phyloP scores from a whole-genome alignment of 371 early-diverging fungal species.

The Umbelopsis sp. region DNA sequence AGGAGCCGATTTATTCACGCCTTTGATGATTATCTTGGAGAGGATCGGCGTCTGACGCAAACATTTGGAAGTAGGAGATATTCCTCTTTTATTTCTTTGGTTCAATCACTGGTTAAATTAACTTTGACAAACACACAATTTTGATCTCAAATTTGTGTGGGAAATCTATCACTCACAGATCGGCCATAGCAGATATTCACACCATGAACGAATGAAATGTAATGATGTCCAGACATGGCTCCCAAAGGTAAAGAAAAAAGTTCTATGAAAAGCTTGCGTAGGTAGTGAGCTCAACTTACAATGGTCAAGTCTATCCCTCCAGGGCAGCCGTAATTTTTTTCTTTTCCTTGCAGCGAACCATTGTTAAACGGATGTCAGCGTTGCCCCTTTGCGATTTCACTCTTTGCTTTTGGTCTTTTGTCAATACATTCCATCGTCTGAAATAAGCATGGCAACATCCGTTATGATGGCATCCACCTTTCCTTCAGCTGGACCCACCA shows the following conservation, averaged over 20 bases:
- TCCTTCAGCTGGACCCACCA: background rate
- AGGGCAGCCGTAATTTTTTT: background rate
- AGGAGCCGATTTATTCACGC: background rate
- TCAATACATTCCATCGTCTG: background rate
- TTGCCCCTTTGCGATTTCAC: background rate
- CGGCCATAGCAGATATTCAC: too few species aligned
- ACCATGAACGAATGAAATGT: too few species aligned
- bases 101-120: too few species aligned
- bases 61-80: background rate
- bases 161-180: too few species aligned
- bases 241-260: too few species aligned
- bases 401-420: background rate
- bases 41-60: background rate
- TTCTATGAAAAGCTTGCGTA: too few species aligned
- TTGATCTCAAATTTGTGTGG: too few species aligned
- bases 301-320: background rate
- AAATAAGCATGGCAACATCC: background rate
- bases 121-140: too few species aligned
- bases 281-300: background rate
- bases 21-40: background rate
- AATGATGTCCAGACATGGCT: too few species aligned
- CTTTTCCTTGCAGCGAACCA: background rate
- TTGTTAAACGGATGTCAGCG: background rate
- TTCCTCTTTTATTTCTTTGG: background rate
- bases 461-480: conserved; percentile 1